Evolutionary conservation across 2,329 filamentous ascomycete genomes (phyloP).

Genomic region (Alternaria angustiovoidea): DNA sequence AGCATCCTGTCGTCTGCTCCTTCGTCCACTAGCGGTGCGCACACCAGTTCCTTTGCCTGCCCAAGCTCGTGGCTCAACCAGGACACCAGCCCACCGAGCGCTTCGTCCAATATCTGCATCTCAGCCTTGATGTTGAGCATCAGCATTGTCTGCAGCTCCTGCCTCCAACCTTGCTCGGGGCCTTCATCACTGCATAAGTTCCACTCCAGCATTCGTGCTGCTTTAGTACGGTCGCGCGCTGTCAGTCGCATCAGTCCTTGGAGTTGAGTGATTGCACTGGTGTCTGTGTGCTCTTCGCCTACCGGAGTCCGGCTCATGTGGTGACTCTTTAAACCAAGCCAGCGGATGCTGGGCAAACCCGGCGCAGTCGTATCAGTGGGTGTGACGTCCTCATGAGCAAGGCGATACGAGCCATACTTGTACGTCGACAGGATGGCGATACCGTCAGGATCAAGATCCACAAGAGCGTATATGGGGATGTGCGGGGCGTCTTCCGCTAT

Average conservation of each 20-base stretch:
- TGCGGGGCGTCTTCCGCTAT: slow-evolving; percentile 46
- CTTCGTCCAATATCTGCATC: slow-evolving; percentile 72
- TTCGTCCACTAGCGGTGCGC: slow-evolving; percentile 2
- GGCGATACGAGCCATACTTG: slow-evolving; percentile 70
- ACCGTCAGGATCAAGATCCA: slow-evolving; percentile 81
- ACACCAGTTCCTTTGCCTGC: slow-evolving; percentile 8
- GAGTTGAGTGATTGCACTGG: slow-evolving; percentile 22
- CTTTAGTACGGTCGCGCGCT: slow-evolving; percentile 65
- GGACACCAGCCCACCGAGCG: slow-evolving; percentile 38
- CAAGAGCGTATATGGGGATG: slow-evolving; percentile 67
- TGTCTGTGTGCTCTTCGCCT: slow-evolving; percentile 22
- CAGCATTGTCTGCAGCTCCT: slow-evolving; percentile 76
- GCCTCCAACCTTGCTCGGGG: slow-evolving; percentile 53
- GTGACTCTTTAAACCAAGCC: slow-evolving; percentile 68
- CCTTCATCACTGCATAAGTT: slow-evolving; percentile 45
- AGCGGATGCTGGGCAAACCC: slow-evolving; percentile 62
- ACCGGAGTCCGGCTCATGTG: slow-evolving; percentile 33
- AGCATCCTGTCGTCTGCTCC: slow-evolving; percentile 38
- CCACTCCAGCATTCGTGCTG: slow-evolving; percentile 61
- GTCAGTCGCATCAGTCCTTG: slow-evolving; percentile 62
- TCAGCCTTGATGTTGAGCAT: slow-evolving; percentile 79
- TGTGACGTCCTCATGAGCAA: slow-evolving; percentile 66
- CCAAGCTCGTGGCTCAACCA: slow-evolving; percentile 41
- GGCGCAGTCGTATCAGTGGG: slow-evolving; percentile 43
- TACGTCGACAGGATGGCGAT: slow-evolving; percentile 78